phyloP scores from a whole-genome alignment of 805 yeast genomes.

The Candida methanosorbosa region DNA sequence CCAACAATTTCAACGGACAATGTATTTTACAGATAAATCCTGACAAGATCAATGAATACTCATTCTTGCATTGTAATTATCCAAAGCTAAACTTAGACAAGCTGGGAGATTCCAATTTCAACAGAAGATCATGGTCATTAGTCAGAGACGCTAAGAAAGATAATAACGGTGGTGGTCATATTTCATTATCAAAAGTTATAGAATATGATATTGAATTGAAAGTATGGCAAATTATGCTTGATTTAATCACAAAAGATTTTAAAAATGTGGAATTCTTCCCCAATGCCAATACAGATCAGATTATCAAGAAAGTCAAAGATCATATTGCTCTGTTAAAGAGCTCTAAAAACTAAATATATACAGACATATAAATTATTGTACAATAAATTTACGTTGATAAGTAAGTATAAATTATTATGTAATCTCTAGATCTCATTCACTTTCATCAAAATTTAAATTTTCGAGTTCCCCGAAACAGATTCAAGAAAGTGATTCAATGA shows the following conservation, averaged over 20 bases:
- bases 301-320: neutral
- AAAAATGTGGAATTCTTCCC: neutral
- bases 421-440: too few relatives aligned
- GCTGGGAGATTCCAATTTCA: constrained; percentile 10
- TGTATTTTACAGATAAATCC: constrained; percentile 24
- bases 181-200: neutral
- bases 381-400: too few relatives aligned
- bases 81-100: constrained; percentile 18
- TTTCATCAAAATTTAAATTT: too few relatives aligned
- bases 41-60: constrained; percentile 10
- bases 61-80: constrained; percentile 23
- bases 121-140: constrained; percentile 18
- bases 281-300: neutral
- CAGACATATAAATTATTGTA: too few relatives aligned
- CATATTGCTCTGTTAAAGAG: neutral
- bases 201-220: constrained; percentile 18
- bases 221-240: constrained; percentile 14
- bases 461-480: too few relatives aligned
- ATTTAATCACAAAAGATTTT: constrained; percentile 1
- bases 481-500: too few relatives aligned
- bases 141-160: constrained; percentile 22
- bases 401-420: too few relatives aligned
- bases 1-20: constrained; percentile 19
- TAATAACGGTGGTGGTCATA: constrained; percentile 12
- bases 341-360: too few relatives aligned